These are phyloP conservation scores for Penicillium concentricum DNA, from an alignment of 2,329 filamentous ascomycete genomes.

Conservation along the genomic window DNA sequence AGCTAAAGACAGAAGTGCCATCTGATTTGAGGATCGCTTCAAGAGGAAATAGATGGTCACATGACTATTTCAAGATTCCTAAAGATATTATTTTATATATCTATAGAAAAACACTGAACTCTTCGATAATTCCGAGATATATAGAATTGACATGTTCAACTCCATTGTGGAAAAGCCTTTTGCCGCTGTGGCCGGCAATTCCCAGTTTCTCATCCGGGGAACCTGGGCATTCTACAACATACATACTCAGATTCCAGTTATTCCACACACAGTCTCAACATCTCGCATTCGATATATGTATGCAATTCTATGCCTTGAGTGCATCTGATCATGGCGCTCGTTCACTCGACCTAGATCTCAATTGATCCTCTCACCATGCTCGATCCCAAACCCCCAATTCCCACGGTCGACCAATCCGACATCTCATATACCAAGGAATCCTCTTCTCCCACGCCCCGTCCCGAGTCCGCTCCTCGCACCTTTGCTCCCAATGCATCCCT, in stretches of 20 bases:
- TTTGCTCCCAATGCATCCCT: slow-evolving; percentile 43
- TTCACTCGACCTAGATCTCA: neutral
- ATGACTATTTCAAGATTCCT: too few relatives aligned
- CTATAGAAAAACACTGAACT: too few relatives aligned
- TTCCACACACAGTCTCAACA: neutral
- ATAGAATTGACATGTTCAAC: too few relatives aligned
- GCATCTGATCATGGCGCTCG: slow-evolving; percentile 4
- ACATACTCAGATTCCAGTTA: too few relatives aligned
- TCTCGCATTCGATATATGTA: neutral
- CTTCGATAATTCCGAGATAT: too few relatives aligned
- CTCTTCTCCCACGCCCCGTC: neutral
- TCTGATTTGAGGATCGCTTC: too few relatives aligned
- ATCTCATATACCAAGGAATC: neutral
- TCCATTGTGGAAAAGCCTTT: too few relatives aligned
- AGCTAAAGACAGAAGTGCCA: too few relatives aligned
- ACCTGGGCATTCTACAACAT: too few relatives aligned
- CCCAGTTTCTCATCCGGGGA: neutral
- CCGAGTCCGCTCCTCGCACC: slow-evolving; percentile 18
- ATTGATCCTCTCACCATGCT: slow-evolving; percentile 3
- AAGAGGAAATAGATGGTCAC: too few relatives aligned
- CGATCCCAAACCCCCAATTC: neutral
- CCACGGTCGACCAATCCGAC: neutral
- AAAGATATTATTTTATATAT: too few relatives aligned
- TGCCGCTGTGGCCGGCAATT: neutral
- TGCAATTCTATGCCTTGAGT: neutral